Base-by-base conservation (phyloP, 2,329 filamentous ascomycete species). In the Neophaeococcomyces aloes region DNA sequence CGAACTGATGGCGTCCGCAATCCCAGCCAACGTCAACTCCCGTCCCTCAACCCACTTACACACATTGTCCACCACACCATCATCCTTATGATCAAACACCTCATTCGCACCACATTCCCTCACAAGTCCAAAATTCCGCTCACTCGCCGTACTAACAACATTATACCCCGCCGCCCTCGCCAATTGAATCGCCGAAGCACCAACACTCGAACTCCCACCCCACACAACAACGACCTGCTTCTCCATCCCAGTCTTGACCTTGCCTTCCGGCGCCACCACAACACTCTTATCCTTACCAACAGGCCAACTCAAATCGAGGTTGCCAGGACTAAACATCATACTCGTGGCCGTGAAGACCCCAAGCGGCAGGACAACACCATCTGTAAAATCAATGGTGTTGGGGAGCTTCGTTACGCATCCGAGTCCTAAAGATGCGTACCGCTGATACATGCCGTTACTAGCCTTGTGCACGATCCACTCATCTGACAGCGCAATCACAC, bases 181-280 rank as follows among this genome's bases (percentile, higher is more conserved):
- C 18, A 63, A 60, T 41, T 71, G 67, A 7, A 69, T 59, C 1
- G 61, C 61, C 18, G 59, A 61, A n/a, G 60, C 59, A 1, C 68
- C 68, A 10, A 68, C 64, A 2, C 63, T 65, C 0, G 64, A 65
- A 4, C 63, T 61, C 1, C 63, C 68, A 18, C 67, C 68, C 61
- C 66, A 70, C 18, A 71, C 51, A 27, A 71, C 25, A 2, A 53
- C 29, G 1, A 44, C 41, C 13, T 45, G 27, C 4, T 34, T 25
- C 14, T 45, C 35, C 4, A 15, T 25, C 14, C 15, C 15, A 35
- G 33, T 29, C 10, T 35, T 25, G 10, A 17, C 18, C 15, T 27
- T 35, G 27, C 30, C 30, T 27, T 21, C 8, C 10, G 18, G 14
- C n/a, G 14, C n/a, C 35, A 10, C 14, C 10, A 23, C n/a, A n/a